Conservation (phyloP, 495 filamentous ascomycete genomes). For the Tetracladium marchalianum region DNA sequence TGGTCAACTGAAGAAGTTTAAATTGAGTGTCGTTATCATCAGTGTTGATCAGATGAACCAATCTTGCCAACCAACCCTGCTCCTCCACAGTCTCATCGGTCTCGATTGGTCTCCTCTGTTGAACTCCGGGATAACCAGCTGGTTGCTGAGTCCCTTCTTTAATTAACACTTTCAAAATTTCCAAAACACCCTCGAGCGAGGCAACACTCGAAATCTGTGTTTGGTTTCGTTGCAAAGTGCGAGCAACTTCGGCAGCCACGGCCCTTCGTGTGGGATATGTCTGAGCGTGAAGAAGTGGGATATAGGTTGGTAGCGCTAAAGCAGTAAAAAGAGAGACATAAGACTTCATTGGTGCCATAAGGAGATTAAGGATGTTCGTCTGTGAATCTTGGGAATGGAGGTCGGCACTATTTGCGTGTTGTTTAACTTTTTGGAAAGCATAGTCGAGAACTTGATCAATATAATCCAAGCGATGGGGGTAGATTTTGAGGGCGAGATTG, state of each 20-base stretch:
- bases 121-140: slow-evolving; percentile 70
- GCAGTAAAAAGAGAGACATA: slow-evolving; percentile 93
- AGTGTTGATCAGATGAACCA: slow-evolving; percentile 78
- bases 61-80: slow-evolving; percentile 88
- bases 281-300: slow-evolving; percentile 81
- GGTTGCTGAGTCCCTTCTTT: slow-evolving; percentile 84
- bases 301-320: slow-evolving; percentile 78
- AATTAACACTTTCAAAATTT: slow-evolving; percentile 80
- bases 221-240: slow-evolving; percentile 67
- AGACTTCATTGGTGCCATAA: slow-evolving; percentile 77
- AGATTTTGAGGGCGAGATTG: slow-evolving; percentile 90
- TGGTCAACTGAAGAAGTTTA: slow-evolving; percentile 81
- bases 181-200: slow-evolving; percentile 81
- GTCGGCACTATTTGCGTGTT: slow-evolving; percentile 88
- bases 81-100: slow-evolving; percentile 97
- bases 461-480: slow-evolving; percentile 85
- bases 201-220: slow-evolving; percentile 64
- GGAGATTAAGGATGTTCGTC: slow-evolving; percentile 76
- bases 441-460: slow-evolving; percentile 90
- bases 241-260: slow-evolving; percentile 78
- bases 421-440: slow-evolving; percentile 76
- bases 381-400: slow-evolving; percentile 82
- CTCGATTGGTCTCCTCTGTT: slow-evolving; percentile 58
- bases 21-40: slow-evolving; percentile 88
- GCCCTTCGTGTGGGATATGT: slow-evolving; percentile 88